Conservation (phyloP, 1,284 basidiomycete genomes). For the Microbotryomycetes sp. region DNA sequence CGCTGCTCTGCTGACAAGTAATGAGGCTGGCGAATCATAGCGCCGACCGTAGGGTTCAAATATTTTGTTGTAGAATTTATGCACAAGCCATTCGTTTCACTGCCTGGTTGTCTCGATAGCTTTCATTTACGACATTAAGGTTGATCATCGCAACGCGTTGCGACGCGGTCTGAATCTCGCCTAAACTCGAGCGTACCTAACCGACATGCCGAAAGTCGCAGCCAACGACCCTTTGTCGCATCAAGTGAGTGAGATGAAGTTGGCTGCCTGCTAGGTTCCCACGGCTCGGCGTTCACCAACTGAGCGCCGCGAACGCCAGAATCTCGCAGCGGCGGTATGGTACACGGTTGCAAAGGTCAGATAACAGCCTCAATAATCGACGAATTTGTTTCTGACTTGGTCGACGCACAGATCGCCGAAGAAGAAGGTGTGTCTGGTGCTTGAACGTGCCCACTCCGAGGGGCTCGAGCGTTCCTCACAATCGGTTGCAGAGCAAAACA, state of each 20-base stretch:
- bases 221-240: conserved; percentile 4
- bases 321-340: conserved; percentile 22
- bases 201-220: not conserved
- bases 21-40: too few species aligned
- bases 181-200: not conserved
- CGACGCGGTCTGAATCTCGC: not conserved
- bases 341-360: conserved; percentile 26
- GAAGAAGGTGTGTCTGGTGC: conserved; percentile 13
- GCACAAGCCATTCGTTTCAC: too few species aligned
- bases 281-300: not conserved
- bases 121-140: too few species aligned
- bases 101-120: too few species aligned
- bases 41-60: too few species aligned
- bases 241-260: conserved; percentile 2
- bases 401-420: conserved; percentile 19
- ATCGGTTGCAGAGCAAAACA: conserved; percentile 6
- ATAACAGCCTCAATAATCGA: too few species aligned
- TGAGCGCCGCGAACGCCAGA: not conserved
- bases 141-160: too few species aligned
- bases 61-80: too few species aligned
- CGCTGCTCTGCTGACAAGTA: too few species aligned
- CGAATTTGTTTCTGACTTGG: not conserved
- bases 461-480: not conserved
- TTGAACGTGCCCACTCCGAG: not conserved
- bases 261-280: not conserved